Conservation (phyloP, 2,329 filamentous ascomycete species). For the Diplodia corticola region DNA sequence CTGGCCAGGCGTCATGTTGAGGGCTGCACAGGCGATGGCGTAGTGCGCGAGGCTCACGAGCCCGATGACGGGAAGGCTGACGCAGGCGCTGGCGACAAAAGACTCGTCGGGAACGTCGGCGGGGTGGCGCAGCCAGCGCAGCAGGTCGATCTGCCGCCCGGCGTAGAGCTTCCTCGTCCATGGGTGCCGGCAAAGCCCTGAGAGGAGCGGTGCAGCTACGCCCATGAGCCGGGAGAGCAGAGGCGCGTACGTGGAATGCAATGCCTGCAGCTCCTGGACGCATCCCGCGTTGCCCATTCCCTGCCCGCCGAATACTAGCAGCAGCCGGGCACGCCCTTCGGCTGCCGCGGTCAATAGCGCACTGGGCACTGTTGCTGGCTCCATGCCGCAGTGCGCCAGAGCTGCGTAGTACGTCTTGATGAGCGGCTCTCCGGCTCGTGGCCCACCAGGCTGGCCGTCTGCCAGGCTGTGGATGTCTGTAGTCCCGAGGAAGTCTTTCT, state of each 20-base stretch:
- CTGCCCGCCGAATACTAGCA: background rate
- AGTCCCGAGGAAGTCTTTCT: background rate
- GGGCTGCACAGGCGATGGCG: slow-evolving; percentile 29
- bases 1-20: slow-evolving; percentile 34
- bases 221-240: background rate
- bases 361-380: slow-evolving; percentile 27
- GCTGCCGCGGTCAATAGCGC: background rate
- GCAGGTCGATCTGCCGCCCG: background rate
- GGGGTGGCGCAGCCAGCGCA: background rate
- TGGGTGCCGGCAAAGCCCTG: background rate
- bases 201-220: no score
- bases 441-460: no score
- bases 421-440: no score
- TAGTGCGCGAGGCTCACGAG: slow-evolving; percentile 36
- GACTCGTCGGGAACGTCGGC: background rate
- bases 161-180: background rate
- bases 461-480: slow-evolving; percentile 1
- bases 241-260: background rate
- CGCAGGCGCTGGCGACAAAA: slow-evolving; percentile 23
- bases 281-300: background rate
- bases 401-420: background rate
- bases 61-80: slow-evolving; percentile 44
- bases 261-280: background rate
- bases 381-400: background rate
- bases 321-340: background rate